These are phyloP conservation scores for Nicotiana tomentosiformis DNA, from an alignment of 257 asterid species.

Conservation along the genomic window DNA sequence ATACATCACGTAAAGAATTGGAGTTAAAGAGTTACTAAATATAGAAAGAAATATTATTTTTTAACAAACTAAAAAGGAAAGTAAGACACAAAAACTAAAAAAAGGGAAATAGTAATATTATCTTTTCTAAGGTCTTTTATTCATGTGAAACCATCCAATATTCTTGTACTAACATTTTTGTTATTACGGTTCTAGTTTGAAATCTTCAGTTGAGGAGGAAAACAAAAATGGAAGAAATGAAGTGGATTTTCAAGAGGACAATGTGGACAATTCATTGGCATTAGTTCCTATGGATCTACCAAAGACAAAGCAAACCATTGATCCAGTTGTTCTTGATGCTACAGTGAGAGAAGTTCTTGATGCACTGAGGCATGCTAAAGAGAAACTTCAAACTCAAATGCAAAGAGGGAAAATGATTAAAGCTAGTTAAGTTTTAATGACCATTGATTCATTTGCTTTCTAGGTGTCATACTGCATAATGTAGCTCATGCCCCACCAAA, in stretches of 20 bases:
- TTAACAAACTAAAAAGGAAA: too few species aligned
- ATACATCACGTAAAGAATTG: too few species aligned
- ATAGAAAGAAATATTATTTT: too few species aligned
- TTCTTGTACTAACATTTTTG: neutral
- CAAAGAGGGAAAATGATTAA: constrained; percentile 38
- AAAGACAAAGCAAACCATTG: constrained; percentile 22
- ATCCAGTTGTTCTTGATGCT: constrained; percentile 59
- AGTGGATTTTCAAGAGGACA: constrained; percentile 14
- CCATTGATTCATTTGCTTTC: neutral
- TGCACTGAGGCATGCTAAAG: constrained; percentile 51
- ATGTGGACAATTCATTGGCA: constrained; percentile 44
- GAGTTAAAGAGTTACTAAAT: too few species aligned
- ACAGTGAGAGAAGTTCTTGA: constrained; percentile 55
- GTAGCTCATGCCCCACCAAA: neutral
- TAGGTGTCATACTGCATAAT: neutral
- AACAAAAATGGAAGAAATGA: constrained; percentile 4
- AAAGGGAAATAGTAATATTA: neutral
- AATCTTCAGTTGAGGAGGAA: constrained; percentile 18
- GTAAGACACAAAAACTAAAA: too few species aligned
- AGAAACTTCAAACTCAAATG: constrained; percentile 59
- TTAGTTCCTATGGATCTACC: constrained; percentile 34
- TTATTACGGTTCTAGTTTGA: constrained; percentile 9
- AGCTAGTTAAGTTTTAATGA: constrained; percentile 27
- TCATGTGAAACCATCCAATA: neutral
- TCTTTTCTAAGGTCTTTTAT: neutral